Evolutionary conservation across 768 basidiomycete genomes (phyloP).

Genomic region (Kwoniella sp.): DNA sequence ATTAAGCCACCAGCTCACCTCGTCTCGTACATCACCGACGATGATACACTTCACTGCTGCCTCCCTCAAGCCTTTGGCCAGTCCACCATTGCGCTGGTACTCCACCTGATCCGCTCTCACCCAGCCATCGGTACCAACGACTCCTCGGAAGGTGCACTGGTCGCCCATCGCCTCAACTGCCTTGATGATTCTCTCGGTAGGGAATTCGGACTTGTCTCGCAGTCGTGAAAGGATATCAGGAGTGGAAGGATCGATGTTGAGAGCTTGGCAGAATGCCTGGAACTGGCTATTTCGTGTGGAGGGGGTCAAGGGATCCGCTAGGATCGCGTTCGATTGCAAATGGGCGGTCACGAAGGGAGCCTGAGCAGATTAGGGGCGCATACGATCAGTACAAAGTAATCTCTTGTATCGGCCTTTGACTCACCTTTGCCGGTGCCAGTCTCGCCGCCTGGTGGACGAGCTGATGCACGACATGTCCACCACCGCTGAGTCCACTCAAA

Average conservation of each 20-base stretch:
- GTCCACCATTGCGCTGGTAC: slow-evolving; percentile 68
- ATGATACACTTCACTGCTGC: slow-evolving; percentile 68
- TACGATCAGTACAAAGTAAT: not conserved
- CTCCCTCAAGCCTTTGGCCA: slow-evolving; percentile 63
- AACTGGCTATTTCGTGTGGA: slow-evolving; percentile 67
- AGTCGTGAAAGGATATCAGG: slow-evolving; percentile 63
- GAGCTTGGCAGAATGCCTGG: slow-evolving; percentile 64
- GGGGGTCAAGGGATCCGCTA: slow-evolving; percentile 68
- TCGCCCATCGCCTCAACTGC: slow-evolving; percentile 66
- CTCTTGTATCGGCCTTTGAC: slow-evolving; percentile 2
- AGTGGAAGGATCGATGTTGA: slow-evolving; percentile 64
- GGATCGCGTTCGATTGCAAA: slow-evolving; percentile 74
- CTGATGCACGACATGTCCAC: slow-evolving; percentile 74
- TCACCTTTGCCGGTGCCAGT: slow-evolving; percentile 60
- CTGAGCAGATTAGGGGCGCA: slow-evolving; percentile 26
- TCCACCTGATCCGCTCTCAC: slow-evolving; percentile 65
- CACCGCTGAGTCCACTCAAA: slow-evolving; percentile 72
- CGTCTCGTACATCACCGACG: slow-evolving; percentile 71
- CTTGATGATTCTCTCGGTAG: slow-evolving; percentile 62
- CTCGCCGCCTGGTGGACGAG: slow-evolving; percentile 70
- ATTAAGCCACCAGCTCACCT: slow-evolving; percentile 64
- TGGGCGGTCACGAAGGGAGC: slow-evolving; percentile 71
- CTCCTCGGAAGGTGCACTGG: slow-evolving; percentile 71
- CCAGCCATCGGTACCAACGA: slow-evolving; percentile 67
- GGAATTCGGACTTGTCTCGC: slow-evolving; percentile 61